Base-by-base conservation (phyloP, 805 yeast genomes). In the Lachancea fermentati region DNA sequence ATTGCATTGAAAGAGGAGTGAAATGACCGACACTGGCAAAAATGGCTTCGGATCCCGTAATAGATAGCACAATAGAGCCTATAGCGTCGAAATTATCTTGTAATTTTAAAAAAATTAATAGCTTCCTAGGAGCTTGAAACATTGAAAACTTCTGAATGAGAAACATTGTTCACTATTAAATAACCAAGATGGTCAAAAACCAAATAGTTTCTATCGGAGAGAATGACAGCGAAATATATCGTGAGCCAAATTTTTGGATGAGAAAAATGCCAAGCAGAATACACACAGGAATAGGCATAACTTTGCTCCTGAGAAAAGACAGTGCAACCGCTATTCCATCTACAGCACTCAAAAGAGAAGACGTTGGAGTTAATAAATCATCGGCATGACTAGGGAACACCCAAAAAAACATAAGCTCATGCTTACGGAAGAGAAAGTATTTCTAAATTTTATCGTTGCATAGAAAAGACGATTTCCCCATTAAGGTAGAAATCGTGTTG, bases 31-130 rank as follows among this genome's bases (percentile, higher is more conserved):
- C 64, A 55, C 78, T 82, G 2, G 81, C 79, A 60, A 78, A 78
- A 78, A 78, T 72, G 5, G 82, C 81, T 47, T 78, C 83, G 3
- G 74, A 64, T 24, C 83, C 83, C 0, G 84, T 76, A 18, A 78
- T 58, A 1, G 77, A 63, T 32, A 78, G 68, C 73, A 77, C 69
- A 3, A 75, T 73, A 3, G 75, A 71, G 8, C 75, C 68, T 24
- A 78, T 60, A 2, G 66, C 60, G 50, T 70, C 75, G 19, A 72
- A 58, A 15, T 66, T 68, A 3, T 68, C 65, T 13, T 52, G 43
- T 8, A 52, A 46, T 34, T 52, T 60, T 44, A 78, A 56, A 29
- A n/a, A 67, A 66, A n/a, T 62, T 48, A 36, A 75, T 63, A 1
- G 81, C 82, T 48, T 71, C 70, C 37, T 61, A 57, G 1, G 84